Evolutionary conservation across 805 yeast genomes (phyloP).

Genomic region (Cyberlindnera mrakii): DNA sequence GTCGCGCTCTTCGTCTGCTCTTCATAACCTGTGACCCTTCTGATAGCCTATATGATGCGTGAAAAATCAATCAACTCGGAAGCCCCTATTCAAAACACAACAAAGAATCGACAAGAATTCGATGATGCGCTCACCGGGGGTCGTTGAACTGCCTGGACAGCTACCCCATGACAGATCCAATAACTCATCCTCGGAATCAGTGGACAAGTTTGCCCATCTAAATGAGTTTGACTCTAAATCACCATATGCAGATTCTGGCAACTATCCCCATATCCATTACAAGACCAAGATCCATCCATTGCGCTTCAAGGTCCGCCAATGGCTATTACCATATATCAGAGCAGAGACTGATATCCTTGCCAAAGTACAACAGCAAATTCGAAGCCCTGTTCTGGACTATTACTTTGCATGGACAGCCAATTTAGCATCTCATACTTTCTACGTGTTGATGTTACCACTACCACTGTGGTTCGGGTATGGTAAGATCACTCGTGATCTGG

Average conservation of each 20-base stretch:
- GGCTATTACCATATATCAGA: conserved; percentile 50
- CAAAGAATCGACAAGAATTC: no score
- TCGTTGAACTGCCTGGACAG: no score
- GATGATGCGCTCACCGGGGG: no score
- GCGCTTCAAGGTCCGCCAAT: conserved; percentile 48
- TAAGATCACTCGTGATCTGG: conserved; percentile 59
- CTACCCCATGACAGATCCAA: background rate
- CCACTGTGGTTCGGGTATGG: conserved; percentile 77
- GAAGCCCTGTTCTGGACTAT: conserved; percentile 51
- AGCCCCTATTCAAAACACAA: no score
- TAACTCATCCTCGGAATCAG: background rate
- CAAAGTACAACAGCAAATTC: conserved; percentile 43
- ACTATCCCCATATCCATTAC: conserved; percentile 62
- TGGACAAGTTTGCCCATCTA: conserved; percentile 22
- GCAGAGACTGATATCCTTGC: conserved; percentile 59
- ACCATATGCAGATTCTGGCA: conserved; percentile 61
- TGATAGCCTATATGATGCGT: no score
- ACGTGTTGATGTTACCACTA: conserved; percentile 80
- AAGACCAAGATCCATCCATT: conserved; percentile 46
- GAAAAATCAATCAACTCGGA: no score
- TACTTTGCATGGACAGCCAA: conserved; percentile 87
- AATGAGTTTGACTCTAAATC: conserved; percentile 21
- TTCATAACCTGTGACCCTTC: no score
- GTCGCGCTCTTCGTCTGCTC: no score
- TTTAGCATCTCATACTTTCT: conserved; percentile 90